Base-by-base conservation (phyloP, 2,329 filamentous ascomycete species). In the Ascosphaera aggregata region DNA sequence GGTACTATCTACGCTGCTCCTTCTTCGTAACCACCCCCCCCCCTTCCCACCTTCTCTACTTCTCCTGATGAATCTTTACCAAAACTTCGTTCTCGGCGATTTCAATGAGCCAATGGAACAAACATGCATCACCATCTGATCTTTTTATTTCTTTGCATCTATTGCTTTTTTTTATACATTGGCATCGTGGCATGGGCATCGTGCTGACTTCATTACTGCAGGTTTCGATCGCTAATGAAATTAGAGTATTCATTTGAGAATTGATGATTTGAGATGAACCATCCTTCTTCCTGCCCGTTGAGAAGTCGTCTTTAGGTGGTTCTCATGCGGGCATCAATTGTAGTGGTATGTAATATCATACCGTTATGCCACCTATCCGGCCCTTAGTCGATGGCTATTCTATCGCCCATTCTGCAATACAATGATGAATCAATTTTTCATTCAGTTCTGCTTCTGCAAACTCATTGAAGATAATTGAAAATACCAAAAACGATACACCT, bases 361-460 rank as follows among this genome's bases (percentile, higher is more conserved):
- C n/a, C n/a, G n/a, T n/a, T n/a, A n/a, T n/a, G n/a, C n/a, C n/a
- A n/a, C n/a, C n/a, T n/a, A n/a, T n/a, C n/a, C n/a, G n/a, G n/a
- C n/a, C n/a, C n/a, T n/a, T n/a, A n/a, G n/a, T n/a, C n/a, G n/a
- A n/a, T n/a, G n/a, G n/a, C n/a, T n/a, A n/a, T n/a, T n/a, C n/a
- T n/a, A n/a, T n/a, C n/a, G n/a, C n/a, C n/a, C n/a, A n/a, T n/a
- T n/a, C n/a, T n/a, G n/a, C n/a, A n/a, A n/a, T n/a, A n/a, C n/a
- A n/a, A n/a, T n/a, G n/a, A n/a, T n/a, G n/a, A 62, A 65, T 55
- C 58, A 53, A 61, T 47, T 57, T 56, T 62, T 51, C 60, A 58
- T 62, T 64, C 67, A 71, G 67, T 71, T 71, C 67, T 71, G 67
- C 67, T 71, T 67, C 67, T 68, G 66, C 59, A 68, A 67, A 54